Evolutionary conservation across 169 alveolate species (phyloP).

Genomic region (Blepharisma undulans): DNA sequence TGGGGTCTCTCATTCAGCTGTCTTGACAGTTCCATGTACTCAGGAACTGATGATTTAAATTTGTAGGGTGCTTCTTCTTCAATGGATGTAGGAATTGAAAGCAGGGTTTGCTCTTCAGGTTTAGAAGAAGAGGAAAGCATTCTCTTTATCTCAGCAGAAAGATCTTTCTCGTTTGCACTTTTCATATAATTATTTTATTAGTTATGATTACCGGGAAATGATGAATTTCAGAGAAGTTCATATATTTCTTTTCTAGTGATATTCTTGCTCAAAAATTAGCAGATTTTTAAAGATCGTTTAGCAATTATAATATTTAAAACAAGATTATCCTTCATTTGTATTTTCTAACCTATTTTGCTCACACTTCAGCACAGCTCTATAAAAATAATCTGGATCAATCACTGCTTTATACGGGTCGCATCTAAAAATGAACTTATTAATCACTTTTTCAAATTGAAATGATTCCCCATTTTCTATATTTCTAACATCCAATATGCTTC

Average conservation of each 20-base stretch:
- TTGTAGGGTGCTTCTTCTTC: neutral
- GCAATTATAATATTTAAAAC: no score
- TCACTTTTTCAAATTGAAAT: slow-evolving; percentile 58
- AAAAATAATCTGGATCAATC: slow-evolving; percentile 72
- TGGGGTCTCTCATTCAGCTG: neutral
- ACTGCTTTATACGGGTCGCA: slow-evolving; percentile 80
- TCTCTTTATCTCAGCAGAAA: neutral
- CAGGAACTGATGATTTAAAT: neutral
- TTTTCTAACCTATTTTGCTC: slow-evolving; percentile 44
- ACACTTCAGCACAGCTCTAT: slow-evolving; percentile 65
- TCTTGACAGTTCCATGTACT: neutral
- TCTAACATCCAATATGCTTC: slow-evolving; percentile 62
- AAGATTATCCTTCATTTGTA: neutral
- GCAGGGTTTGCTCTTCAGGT: neutral
- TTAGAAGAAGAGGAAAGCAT: neutral
- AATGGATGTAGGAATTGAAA: neutral
- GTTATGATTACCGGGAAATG: neutral
- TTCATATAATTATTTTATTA: neutral
- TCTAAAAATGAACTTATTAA: slow-evolving; percentile 62
- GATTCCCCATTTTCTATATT: slow-evolving; percentile 64
- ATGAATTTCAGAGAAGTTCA: neutral
- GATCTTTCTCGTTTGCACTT: neutral
- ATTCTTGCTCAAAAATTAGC: no score
- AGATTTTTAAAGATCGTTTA: no score
- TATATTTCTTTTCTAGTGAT: no score